Conservation (phyloP, 768 basidiomycete genomes). For the Boletellus emodensis region DNA sequence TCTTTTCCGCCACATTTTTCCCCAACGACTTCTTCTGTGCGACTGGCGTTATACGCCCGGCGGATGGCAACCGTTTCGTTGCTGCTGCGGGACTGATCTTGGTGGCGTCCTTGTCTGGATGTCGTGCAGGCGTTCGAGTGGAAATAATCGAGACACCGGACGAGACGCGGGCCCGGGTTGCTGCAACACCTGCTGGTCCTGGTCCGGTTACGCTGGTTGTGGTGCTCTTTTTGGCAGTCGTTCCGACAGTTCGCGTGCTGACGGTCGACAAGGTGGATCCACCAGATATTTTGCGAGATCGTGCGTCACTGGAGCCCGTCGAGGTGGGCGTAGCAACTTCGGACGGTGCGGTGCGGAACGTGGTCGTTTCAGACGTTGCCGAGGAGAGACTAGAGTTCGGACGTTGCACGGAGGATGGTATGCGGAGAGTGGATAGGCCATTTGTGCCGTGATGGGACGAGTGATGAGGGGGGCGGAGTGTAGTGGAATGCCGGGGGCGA, state of each 20-base stretch:
- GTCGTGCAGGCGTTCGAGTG: slow-evolving; percentile 23
- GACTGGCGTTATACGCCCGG: slow-evolving; percentile 22
- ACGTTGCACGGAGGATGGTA: slow-evolving; percentile 25
- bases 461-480: slow-evolving; percentile 25
- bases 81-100: slow-evolving; percentile 22
- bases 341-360: slow-evolving; percentile 30
- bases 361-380: slow-evolving; percentile 26
- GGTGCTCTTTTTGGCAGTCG: slow-evolving; percentile 15
- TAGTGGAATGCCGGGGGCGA: slow-evolving; percentile 19
- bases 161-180: slow-evolving; percentile 18
- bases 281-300: slow-evolving; percentile 27
- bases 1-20: slow-evolving; percentile 12
- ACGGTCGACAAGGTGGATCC: slow-evolving; percentile 30
- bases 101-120: slow-evolving; percentile 18
- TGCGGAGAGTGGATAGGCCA: slow-evolving; percentile 28
- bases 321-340: slow-evolving; percentile 30
- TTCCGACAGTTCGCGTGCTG: slow-evolving; percentile 31
- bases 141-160: slow-evolving; percentile 27
- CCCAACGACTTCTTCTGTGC: slow-evolving; percentile 18
- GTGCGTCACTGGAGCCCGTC: slow-evolving; percentile 18
- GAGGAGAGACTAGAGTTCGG: slow-evolving; percentile 29
- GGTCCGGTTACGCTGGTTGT: background rate
- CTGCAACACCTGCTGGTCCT: slow-evolving; percentile 9
- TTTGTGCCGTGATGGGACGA: slow-evolving; percentile 16
- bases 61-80: slow-evolving; percentile 20